Percentiles rank a stretch among this genome's conserved stretches.
Evolutionary conservation across 495 filamentous ascomycete genomes (phyloP).

Genomic region (Hypomontagnella monticulosa): DNA sequence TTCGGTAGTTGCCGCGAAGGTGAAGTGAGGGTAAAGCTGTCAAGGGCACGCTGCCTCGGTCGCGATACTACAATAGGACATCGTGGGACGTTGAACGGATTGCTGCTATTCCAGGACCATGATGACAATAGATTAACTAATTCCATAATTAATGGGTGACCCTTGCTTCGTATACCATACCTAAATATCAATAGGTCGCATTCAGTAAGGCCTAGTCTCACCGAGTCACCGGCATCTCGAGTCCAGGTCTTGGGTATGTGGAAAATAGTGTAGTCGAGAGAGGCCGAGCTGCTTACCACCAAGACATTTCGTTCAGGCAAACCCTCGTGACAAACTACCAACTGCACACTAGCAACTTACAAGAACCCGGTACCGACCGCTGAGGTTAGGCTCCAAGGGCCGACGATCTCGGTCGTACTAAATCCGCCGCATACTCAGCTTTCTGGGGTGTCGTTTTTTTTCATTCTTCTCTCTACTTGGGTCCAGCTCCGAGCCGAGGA

Average conservation of each 20-base stretch:
- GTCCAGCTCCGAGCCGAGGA: constrained; percentile 11
- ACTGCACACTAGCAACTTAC: constrained; percentile 29
- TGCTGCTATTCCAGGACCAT: constrained; percentile 12
- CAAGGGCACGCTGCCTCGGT: constrained; percentile 7
- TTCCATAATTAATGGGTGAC: constrained; percentile 1
- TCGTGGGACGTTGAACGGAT: constrained; percentile 19
- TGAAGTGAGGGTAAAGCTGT: constrained; percentile 4
- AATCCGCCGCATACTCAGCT: constrained; percentile 26
- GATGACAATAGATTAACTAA: constrained; percentile 30
- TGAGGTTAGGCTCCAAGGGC: constrained; percentile 19
- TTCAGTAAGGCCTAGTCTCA: constrained; percentile 8
- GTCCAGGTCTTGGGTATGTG: background rate
- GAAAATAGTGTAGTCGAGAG: constrained; percentile 14
- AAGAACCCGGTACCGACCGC: constrained; percentile 25
- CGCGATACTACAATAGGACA: constrained; percentile 21
- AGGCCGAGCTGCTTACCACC: constrained; percentile 27
- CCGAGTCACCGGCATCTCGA: constrained; percentile 11
- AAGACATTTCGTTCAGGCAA: constrained; percentile 13
- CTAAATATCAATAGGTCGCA: constrained; percentile 14
- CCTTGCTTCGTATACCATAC: constrained; percentile 2
- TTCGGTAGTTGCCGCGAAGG: constrained; percentile 29
- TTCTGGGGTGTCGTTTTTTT: background rate
- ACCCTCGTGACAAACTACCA: constrained; percentile 25
- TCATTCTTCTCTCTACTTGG: constrained; percentile 2
- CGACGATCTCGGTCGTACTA: constrained; percentile 42